A percentile compares a stretch with the other conserved stretches of the same genome.
These are phyloP conservation scores for Metschnikowia hibisci DNA, from an alignment of 805 yeast genomes.

Conservation along the genomic window DNA sequence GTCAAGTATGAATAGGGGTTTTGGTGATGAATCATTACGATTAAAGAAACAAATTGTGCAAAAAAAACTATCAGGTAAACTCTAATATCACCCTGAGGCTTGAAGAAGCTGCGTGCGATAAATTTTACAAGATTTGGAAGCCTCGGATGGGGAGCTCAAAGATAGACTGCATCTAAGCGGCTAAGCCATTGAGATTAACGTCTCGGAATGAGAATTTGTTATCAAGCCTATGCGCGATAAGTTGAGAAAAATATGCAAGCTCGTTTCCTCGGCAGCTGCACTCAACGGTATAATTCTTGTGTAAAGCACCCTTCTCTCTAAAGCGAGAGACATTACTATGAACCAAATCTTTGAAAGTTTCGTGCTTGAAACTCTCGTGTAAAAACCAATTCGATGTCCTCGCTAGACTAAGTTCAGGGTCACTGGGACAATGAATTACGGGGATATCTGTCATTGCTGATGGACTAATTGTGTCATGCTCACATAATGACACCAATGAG, in stretches of 20 bases:
- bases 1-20: neutral
- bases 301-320: neutral
- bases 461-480: neutral
- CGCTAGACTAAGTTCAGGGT: neutral
- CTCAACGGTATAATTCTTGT: neutral
- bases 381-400: neutral
- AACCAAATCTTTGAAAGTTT: neutral
- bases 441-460: neutral
- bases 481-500: neutral
- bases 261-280: slow-evolving; percentile 5
- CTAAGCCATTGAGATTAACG: slow-evolving; percentile 1
- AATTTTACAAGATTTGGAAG: neutral
- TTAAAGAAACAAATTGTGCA: too few relatives aligned
- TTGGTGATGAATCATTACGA: too few relatives aligned
- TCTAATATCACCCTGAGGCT: too few relatives aligned
- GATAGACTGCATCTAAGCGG: slow-evolving; percentile 3
- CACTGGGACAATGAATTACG: neutral
- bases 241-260: neutral
- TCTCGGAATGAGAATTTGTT: neutral
- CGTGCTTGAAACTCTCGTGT: neutral
- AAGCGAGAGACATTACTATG: neutral
- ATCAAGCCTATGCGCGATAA: slow-evolving; percentile 5
- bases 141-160: too few relatives aligned
- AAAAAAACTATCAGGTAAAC: too few relatives aligned
- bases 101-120: too few relatives aligned